Evolutionary conservation across 75 land plant species (phyloP).

Genomic region (Pseudotsuga menziesii): DNA sequence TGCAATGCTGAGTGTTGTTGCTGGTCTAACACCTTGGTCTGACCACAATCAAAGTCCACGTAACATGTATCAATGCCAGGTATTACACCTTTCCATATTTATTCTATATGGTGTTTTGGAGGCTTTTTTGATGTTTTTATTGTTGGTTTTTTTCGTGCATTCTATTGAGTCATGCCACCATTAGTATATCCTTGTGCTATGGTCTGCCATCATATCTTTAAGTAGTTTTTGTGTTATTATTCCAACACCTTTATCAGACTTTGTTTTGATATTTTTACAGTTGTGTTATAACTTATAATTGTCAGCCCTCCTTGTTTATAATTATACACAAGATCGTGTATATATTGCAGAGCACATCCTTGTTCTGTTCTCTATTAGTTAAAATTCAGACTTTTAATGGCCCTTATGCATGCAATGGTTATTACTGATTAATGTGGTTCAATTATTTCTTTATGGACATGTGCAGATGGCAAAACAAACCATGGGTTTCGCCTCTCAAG

Average conservation of each 20-base stretch:
- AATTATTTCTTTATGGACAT: not conserved
- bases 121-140: no score
- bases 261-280: no score
- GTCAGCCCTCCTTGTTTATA: not conserved
- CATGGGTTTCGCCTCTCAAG: conserved; percentile 88
- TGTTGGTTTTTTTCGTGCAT: not conserved
- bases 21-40: conserved; percentile 97
- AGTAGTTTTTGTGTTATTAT: no score
- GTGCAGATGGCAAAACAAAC: conserved; percentile 99
- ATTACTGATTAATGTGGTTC: not conserved
- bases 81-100: conserved; percentile 8
- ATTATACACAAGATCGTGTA: not conserved
- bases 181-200: no score
- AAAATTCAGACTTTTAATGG: no score
- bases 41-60: conserved; percentile 99
- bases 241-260: no score
- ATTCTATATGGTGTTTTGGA: no score
- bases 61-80: conserved; percentile 99
- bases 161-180: not conserved
- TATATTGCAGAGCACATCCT: no score
- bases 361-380: no score
- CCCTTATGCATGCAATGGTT: no score
- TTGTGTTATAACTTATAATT: not conserved
- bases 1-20: conserved; percentile 87
- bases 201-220: no score